Evolutionary conservation across 1,284 basidiomycete species (phyloP), one percentile per base, ranked within the genome.

Genomic region (Ustilago esculenta): DNA sequence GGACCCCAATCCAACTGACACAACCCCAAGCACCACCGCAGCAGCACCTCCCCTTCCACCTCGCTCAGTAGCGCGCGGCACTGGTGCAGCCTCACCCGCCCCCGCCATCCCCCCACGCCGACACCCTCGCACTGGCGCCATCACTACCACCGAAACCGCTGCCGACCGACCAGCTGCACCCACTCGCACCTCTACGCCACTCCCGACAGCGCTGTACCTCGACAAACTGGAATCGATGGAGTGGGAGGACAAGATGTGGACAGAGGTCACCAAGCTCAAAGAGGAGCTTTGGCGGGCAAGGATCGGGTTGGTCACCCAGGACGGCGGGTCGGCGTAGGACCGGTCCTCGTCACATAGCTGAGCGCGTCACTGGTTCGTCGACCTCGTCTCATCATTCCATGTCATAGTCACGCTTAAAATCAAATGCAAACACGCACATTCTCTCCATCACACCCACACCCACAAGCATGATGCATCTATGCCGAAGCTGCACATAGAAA

Each of bases 181-280:
- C 2, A 32, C 47, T 12, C 55, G 51, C 27, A 24, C 43, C 35
- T 8, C 14, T 36, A 21, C n/a, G n/a, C 18, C 58, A 11, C 44
- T 50, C 4, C 35, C 39, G 29, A 52, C 61, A 15, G 55, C 53
- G 5, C 45, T 72, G 29, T 60, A 47, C 14, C 33, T 65, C 9
- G 51, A 52, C 42, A 61, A 55, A n/a, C 42, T 56, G 10, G 69
- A 59, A 14, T 30, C 43, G 2, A 49, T 76, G 56, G 63, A 58
- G 21, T 77, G 75, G 76, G 76, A 79, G 39, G 76, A 79, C 39
- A 70, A 59, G 55, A 69, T 71, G 58, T 79, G 75, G 72, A 63
- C 64, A 35, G 75, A 79, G 50, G 42, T 77, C 11, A 60, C 65
- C 35, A 72, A 71, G 48, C 65, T 75, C 43, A 77, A 75, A 46